These are phyloP conservation scores for Gracilariopsis chorda DNA, from an alignment of 23 red algal species.

Conservation along the genomic window DNA sequence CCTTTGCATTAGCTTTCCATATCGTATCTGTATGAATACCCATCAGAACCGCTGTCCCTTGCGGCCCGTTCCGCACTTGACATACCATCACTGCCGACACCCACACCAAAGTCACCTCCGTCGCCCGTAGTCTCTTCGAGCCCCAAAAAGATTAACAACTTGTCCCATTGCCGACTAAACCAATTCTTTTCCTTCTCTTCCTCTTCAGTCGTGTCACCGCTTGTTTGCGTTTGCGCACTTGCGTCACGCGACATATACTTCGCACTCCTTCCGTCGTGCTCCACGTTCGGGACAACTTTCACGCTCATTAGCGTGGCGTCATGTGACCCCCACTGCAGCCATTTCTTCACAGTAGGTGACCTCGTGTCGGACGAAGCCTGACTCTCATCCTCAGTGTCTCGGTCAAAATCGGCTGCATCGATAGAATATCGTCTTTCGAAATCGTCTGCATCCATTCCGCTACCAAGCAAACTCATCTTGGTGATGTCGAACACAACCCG, in stretches of 20 bases:
- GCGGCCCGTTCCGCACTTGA: conserved; percentile 6
- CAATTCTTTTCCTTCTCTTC: background rate
- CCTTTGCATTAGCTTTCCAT: no score
- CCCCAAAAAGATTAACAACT: background rate
- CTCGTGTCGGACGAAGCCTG: background rate
- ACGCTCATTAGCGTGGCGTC: background rate
- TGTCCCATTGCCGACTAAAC: background rate
- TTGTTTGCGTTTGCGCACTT: no score
- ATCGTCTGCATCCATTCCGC: background rate
- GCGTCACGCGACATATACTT: background rate
- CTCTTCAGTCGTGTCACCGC: background rate
- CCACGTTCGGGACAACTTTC: background rate
- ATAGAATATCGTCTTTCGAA: background rate
- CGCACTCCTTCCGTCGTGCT: background rate
- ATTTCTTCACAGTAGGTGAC: background rate
- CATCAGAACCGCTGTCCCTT: background rate
- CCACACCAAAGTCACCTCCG: background rate
- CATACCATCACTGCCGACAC: background rate
- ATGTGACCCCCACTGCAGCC: background rate
- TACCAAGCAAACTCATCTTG: background rate
- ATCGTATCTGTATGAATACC: background rate
- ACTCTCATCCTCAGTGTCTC: background rate
- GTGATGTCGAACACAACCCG: background rate
- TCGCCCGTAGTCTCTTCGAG: background rate
- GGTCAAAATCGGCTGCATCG: background rate